Evolutionary conservation across 2,329 filamentous ascomycete genomes (phyloP).

Genomic region (Lecanosticta acicola): DNA sequence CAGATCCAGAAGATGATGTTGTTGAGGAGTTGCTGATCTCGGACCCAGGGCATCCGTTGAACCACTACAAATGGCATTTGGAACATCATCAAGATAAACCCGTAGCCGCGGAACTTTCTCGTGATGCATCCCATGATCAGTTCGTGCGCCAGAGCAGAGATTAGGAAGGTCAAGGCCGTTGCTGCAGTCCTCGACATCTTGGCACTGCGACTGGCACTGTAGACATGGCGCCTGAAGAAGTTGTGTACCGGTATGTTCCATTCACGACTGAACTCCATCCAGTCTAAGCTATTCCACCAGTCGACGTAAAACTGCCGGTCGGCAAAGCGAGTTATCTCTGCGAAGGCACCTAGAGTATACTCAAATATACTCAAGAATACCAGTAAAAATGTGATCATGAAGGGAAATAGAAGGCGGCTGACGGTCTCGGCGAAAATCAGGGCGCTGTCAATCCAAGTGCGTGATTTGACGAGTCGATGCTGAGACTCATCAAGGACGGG

Average conservation of each 20-base stretch:
- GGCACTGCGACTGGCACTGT: constrained; percentile 66
- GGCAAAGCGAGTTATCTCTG: constrained; percentile 77
- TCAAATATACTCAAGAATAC: constrained; percentile 99
- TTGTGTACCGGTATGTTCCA: constrained; percentile 98
- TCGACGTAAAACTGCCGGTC: constrained; percentile 88
- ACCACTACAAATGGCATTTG: constrained; percentile 93
- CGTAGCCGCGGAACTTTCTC: constrained; percentile 91
- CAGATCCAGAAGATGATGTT: constrained; percentile 32
- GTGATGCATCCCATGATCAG: constrained; percentile 97
- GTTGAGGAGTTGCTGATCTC: constrained; percentile 70
- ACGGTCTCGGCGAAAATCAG: constrained; percentile 86
- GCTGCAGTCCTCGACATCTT: constrained; percentile 71
- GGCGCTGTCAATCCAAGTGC: constrained; percentile 57
- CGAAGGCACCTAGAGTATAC: constrained; percentile 89
- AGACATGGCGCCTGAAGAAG: constrained; percentile 91
- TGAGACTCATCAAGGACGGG: constrained; percentile 75
- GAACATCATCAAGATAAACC: constrained; percentile 90
- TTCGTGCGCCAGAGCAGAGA: constrained; percentile 85
- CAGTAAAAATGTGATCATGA: constrained; percentile 39
- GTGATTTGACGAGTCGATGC: constrained; percentile 44
- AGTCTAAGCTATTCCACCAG: constrained; percentile 71
- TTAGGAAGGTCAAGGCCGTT: constrained; percentile 84
- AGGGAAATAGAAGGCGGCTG: constrained; percentile 81
- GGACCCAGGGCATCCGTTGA: constrained; percentile 73
- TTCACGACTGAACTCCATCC: constrained; percentile 83